These are phyloP conservation scores for Codiaeum variegatum DNA, from an alignment of 441 rosid genomes.

Conservation along the genomic window DNA sequence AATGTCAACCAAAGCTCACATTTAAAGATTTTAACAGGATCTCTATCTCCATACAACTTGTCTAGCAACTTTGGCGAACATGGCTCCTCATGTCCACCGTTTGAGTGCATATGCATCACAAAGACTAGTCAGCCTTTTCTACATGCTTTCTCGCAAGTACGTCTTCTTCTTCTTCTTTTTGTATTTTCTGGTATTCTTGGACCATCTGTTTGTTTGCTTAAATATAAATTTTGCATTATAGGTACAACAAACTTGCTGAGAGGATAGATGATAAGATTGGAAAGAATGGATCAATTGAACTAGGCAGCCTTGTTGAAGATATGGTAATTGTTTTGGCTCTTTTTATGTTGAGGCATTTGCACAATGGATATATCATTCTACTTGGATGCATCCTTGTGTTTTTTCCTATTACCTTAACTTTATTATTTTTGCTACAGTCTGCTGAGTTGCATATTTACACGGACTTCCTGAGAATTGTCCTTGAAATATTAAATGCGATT, in stretches of 20 bases:
- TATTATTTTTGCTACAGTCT: slow-evolving; percentile 49
- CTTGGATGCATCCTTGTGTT: slow-evolving; percentile 6
- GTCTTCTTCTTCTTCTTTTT: slow-evolving; percentile 16
- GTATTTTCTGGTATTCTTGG: slow-evolving; percentile 9
- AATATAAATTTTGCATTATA: slow-evolving; percentile 30
- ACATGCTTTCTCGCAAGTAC: slow-evolving; percentile 97
- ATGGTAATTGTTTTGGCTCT: slow-evolving; percentile 41
- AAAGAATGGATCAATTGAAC: slow-evolving; percentile 49
- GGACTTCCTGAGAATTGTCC: slow-evolving; percentile 94
- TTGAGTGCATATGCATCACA: slow-evolving; percentile 98
- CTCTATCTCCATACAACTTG: slow-evolving; percentile 97
- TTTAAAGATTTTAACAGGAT: slow-evolving; percentile 53
- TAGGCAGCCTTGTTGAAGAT: slow-evolving; percentile 63
- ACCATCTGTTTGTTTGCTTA: slow-evolving; percentile 16
- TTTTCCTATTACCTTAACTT: slow-evolving; percentile 22
- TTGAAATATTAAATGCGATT: slow-evolving; percentile 91
- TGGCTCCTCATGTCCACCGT: slow-evolving; percentile 97
- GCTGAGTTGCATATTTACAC: slow-evolving; percentile 94
- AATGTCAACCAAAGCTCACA: background rate
- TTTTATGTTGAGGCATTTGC: slow-evolving; percentile 5
- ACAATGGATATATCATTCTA: slow-evolving; percentile 1
- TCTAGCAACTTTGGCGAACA: slow-evolving; percentile 95
- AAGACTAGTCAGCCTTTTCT: slow-evolving; percentile 94
- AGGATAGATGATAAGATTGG: slow-evolving; percentile 53
- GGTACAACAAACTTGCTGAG: slow-evolving; percentile 90